Conservation (phyloP, 352 stramenopile species). For the Pythium coloratum region DNA sequence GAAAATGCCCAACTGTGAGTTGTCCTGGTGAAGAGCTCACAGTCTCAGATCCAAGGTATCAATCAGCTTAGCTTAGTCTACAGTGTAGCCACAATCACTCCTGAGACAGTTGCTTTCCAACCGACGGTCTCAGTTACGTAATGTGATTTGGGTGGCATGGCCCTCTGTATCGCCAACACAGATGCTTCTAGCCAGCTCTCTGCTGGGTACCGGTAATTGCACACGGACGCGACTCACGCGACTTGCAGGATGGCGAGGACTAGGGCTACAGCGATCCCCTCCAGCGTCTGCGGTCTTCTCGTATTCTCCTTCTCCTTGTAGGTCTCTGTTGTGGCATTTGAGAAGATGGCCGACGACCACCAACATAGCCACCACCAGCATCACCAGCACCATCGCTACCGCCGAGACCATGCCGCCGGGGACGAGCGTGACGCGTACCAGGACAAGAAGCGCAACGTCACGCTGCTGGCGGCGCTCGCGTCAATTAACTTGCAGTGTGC, state of each 20-base stretch:
- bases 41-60: not conserved
- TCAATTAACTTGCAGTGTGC: conserved; percentile 24
- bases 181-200: not conserved
- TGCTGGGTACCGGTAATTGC: not conserved
- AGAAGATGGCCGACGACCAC: conserved; percentile 1
- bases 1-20: not conserved
- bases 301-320: no score
- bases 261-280: not conserved
- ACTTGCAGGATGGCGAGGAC: not conserved
- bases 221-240: not conserved
- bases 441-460: conserved; percentile 25
- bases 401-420: not conserved
- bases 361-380: not conserved
- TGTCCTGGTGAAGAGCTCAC: not conserved
- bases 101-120: not conserved
- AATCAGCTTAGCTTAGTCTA: not conserved
- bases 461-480: conserved; percentile 25
- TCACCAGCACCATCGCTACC: not conserved
- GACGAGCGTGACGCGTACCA: conserved; percentile 21
- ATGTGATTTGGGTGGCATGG: not conserved
- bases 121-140: not conserved
- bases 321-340: no score
- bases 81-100: not conserved
- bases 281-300: not conserved
- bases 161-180: no score